phyloP scores from a whole-genome alignment of 768 basidiomycete genomes.

The Pleurotus tuber-regium region DNA sequence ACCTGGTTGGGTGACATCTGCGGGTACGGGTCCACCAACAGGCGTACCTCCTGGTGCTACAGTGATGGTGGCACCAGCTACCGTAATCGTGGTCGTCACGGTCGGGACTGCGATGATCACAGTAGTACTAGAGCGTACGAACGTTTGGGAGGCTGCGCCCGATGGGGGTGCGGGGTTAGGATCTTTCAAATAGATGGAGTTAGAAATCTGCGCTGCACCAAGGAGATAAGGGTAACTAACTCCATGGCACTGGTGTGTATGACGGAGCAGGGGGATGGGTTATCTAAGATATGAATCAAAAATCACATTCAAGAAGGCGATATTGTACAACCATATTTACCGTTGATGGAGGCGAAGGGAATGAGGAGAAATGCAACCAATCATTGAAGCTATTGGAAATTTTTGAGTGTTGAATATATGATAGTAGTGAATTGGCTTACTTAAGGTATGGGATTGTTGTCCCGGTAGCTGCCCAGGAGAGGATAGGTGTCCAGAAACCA shows the following conservation, averaged over 20 bases:
- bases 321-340: neutral
- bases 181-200: neutral
- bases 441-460: constrained; percentile 12
- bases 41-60: constrained; percentile 7
- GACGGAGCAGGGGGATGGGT: neutral
- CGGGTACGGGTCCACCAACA: neutral
- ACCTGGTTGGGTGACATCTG: constrained; percentile 2
- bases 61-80: neutral
- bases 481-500: constrained; percentile 11
- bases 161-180: constrained; percentile 1
- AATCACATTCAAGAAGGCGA: neutral
- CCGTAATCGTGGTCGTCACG: neutral
- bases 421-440: neutral
- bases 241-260: constrained; percentile 10
- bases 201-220: neutral
- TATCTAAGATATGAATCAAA: neutral
- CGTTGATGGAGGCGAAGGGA: constrained; percentile 3
- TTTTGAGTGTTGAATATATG: neutral
- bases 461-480: constrained; percentile 13
- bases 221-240: constrained; percentile 1
- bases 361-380: constrained; percentile 14
- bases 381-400: constrained; percentile 12
- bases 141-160: neutral
- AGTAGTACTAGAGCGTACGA: neutral
- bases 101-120: constrained; percentile 3